Base-by-base conservation (phyloP, 352 stramenopile species). In the Thalassiosira livingstoniorum region DNA sequence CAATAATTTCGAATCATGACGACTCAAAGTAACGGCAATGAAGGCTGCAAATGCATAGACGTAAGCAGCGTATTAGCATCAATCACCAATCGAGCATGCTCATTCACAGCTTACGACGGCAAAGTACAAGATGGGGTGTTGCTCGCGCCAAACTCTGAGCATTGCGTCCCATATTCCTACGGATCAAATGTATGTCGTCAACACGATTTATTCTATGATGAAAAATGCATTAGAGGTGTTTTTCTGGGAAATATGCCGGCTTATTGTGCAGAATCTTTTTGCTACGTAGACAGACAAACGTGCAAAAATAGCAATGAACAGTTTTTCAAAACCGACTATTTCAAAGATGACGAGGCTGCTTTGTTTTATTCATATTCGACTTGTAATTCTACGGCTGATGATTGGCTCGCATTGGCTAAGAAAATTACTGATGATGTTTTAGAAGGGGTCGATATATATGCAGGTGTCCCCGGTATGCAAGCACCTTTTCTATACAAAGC, bases 341-440 rank as follows among this genome's bases (percentile, higher is more conserved):
- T 77, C 21, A n/a, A n/a, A n/a, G n/a, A n/a, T n/a, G 11, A 15
- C 47, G 47, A 29, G 47, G 21, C 43, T 15, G 65, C 76, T 61
- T 47, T 82, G 23, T 82, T 67, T n/a, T 77, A 68, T 35, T 73
- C 55, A 5, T 82, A 77, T 57, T 55, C 63, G 5, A 82, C 75
- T 0, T 82, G 75, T 42, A 82, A 82, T 35, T 77, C 65, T 0
- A 82, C 75, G 0, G 75, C 29, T 1, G 23, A 64, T 21, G 67
- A 77, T 77, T 76, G 57, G 65, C 3, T 58, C 27, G 32, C 0
- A 0, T 47, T 55, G n/a, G 55, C 23, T 45, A n/a, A n/a, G n/a
- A n/a, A n/a, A n/a, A n/a, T n/a, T n/a, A n/a, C n/a, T 5, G 21
- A 27, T 15, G n/a, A 7, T 7, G 27, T 5, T 4, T n/a, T 58